phyloP scores from a whole-genome alignment of 2,329 filamentous ascomycete species.

The Ceratocystis destructans region DNA sequence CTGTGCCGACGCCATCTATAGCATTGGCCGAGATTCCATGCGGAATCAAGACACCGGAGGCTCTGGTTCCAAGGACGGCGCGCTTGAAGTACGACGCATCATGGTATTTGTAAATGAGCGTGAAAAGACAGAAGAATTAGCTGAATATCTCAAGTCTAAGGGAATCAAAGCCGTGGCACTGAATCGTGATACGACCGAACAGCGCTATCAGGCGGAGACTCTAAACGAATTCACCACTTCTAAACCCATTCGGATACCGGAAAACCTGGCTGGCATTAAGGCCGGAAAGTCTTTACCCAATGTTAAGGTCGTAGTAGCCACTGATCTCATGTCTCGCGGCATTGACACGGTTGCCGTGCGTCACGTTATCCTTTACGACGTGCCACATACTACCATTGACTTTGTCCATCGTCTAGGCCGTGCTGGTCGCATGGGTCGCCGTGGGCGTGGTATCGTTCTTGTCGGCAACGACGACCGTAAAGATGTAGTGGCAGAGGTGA shows the following conservation, averaged over 20 bases:
- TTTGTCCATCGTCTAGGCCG: conserved; percentile 93
- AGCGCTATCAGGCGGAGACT: conserved; percentile 57
- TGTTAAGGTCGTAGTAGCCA: conserved; percentile 85
- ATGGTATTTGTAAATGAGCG: conserved; percentile 96
- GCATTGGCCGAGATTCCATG: conserved; percentile 64
- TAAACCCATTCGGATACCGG: conserved; percentile 28
- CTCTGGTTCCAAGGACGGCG: conserved; percentile 21
- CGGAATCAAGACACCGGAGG: conserved; percentile 38
- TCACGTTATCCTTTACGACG: conserved; percentile 88
- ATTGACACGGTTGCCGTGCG: conserved; percentile 88
- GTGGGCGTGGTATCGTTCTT: conserved; percentile 78
- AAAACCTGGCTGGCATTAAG: conserved; percentile 29
- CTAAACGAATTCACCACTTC: conserved; percentile 57
- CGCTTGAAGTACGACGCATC: conserved; percentile 62
- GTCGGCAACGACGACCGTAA: conserved; percentile 80
- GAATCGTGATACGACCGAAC: conserved; percentile 68
- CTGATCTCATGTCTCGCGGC: conserved; percentile 79
- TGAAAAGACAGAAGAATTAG: conserved; percentile 69
- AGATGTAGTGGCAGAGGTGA: conserved; percentile 83
- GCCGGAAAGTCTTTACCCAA: conserved; percentile 48
- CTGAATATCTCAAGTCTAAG: conserved; percentile 65
- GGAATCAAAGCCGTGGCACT: conserved; percentile 80
- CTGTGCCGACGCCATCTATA: conserved; percentile 89
- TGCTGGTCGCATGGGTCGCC: conserved; percentile 80
- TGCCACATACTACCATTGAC: conserved; percentile 95